Conservation (phyloP, 345 rosid species). For the Rhodamnia rubescens region DNA sequence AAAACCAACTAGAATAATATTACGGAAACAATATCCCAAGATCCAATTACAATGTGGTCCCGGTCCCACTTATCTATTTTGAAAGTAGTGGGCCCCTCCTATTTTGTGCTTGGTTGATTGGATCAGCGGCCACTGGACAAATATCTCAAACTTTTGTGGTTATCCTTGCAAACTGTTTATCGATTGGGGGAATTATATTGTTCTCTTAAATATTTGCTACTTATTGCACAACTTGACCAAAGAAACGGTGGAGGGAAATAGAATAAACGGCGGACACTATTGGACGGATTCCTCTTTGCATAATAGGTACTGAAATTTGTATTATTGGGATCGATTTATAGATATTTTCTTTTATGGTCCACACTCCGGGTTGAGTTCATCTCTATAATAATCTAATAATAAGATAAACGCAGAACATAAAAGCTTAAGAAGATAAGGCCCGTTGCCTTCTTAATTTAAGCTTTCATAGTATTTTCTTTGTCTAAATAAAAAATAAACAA, state of each 20-base stretch:
- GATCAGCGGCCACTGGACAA: not conserved
- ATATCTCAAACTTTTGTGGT: not conserved
- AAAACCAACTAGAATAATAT: not conserved
- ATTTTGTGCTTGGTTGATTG: not conserved
- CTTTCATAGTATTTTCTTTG: too few relatives aligned
- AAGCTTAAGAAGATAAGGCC: too few relatives aligned
- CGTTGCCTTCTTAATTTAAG: too few relatives aligned
- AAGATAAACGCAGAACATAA: not conserved
- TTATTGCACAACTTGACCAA: not conserved
- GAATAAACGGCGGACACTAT: too few relatives aligned
- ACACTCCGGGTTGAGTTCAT: not conserved
- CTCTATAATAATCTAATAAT: not conserved
- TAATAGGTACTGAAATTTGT: fast-evolving
- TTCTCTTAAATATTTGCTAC: not conserved
- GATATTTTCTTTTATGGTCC: not conserved
- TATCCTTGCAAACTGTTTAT: not conserved
- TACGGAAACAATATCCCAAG: not conserved
- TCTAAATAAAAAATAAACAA: too few relatives aligned
- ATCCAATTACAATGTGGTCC: not conserved
- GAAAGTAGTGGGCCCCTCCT: not conserved
- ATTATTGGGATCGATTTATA: not conserved
- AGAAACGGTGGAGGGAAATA: too few relatives aligned
- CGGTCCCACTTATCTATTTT: not conserved
- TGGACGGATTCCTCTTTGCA: not conserved
- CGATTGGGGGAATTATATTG: not conserved